Percentiles rank a stretch among this genome's conserved stretches.
These are phyloP conservation scores for Guadua angustifolia DNA, from an alignment of 176 grass and related monocot species.

Conservation along the genomic window DNA sequence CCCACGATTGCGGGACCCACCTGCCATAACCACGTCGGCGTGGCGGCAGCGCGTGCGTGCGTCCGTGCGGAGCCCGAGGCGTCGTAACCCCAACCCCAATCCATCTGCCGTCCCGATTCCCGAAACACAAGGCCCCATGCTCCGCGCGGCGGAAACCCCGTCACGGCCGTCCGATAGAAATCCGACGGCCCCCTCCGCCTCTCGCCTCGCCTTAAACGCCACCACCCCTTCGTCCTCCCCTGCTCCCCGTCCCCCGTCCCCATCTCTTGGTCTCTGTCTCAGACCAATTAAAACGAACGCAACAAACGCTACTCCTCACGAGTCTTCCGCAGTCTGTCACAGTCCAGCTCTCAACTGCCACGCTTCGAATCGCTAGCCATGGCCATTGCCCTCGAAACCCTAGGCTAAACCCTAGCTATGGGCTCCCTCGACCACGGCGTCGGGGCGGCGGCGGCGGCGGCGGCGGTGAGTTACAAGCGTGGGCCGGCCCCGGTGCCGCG, in stretches of 20 bases:
- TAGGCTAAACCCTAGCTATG: slow-evolving; percentile 50
- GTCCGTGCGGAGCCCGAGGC: slow-evolving; percentile 19
- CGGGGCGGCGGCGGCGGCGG: slow-evolving; percentile 16
- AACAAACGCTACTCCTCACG: slow-evolving; percentile 14
- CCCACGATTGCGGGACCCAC: not conserved
- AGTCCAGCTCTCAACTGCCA: slow-evolving; percentile 13
- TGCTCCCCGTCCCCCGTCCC: not conserved
- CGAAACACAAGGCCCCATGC: slow-evolving; percentile 49
- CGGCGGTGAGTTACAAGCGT: slow-evolving; percentile 54
- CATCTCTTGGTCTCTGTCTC: not conserved
- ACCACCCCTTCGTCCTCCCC: not conserved
- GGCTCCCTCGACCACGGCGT: slow-evolving; percentile 67
- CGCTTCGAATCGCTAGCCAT: slow-evolving; percentile 20
- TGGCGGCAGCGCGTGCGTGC: not conserved
- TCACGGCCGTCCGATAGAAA: not conserved
- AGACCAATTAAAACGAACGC: slow-evolving; percentile 12
- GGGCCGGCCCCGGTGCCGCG: slow-evolving; percentile 20
- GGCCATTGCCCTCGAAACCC: slow-evolving; percentile 31
- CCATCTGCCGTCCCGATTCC: slow-evolving; percentile 4
- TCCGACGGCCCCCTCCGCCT: not conserved
- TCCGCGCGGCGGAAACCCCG: not conserved
- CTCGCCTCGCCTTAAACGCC: slow-evolving; percentile 29
- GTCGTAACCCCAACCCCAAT: not conserved
- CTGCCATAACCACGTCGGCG: not conserved
- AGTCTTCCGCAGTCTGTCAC: slow-evolving; percentile 27